These are phyloP conservation scores for Salix viminalis DNA, from an alignment of 345 rosid genomes.

Conservation along the genomic window DNA sequence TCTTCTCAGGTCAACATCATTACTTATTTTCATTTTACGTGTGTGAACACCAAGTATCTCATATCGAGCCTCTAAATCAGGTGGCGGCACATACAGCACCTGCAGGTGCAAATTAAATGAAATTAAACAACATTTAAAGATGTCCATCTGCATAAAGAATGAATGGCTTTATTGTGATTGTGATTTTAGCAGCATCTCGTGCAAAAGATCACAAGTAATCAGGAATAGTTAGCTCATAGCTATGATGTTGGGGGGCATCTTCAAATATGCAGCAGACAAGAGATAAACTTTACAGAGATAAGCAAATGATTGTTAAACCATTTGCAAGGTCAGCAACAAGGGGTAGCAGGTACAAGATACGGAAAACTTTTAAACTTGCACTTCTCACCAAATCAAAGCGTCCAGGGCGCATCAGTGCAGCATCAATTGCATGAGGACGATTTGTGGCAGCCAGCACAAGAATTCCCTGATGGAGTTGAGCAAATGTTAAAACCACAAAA, in stretches of 20 bases:
- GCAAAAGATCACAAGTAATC: neutral
- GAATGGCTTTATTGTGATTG: neutral
- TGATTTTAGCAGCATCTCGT: neutral
- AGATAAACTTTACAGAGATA: neutral
- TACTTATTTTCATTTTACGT: conserved; percentile 59
- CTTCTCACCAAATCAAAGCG: conserved; percentile 75
- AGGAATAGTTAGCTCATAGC: neutral
- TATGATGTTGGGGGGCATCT: neutral
- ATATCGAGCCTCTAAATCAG: conserved; percentile 67
- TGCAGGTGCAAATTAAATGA: conserved; percentile 14
- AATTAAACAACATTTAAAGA: conserved; percentile 4
- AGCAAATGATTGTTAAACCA: neutral
- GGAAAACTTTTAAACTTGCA: neutral
- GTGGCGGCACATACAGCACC: conserved; percentile 83
- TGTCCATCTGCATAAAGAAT: neutral
- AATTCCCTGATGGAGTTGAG: conserved; percentile 53
- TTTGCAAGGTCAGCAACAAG: neutral
- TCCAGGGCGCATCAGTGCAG: conserved; percentile 95
- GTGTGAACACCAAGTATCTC: conserved; percentile 79
- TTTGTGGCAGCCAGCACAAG: conserved; percentile 92
- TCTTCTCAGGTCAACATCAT: conserved; percentile 64
- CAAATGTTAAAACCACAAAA: neutral
- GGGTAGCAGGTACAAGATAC: too few species aligned
- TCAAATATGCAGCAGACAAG: neutral
- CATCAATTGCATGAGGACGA: conserved; percentile 86